These are phyloP conservation scores for Neoconidiobolus thromboides DNA, from an alignment of 371 early-diverging fungal genomes.

Conservation along the genomic window DNA sequence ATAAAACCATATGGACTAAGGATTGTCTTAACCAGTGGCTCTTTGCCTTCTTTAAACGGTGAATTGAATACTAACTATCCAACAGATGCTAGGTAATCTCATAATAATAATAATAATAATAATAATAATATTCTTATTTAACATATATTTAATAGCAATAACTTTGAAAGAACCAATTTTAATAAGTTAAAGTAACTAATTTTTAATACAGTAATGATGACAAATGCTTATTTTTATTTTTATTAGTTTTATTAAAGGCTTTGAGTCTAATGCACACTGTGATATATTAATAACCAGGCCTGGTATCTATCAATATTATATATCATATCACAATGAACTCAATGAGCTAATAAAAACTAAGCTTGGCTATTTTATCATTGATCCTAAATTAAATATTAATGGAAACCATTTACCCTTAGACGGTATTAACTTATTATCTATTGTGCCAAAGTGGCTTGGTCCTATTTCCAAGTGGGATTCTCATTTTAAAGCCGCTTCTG, in stretches of 20 bases:
- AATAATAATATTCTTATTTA: too few species aligned
- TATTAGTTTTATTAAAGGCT: too few species aligned
- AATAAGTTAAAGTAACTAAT: too few species aligned
- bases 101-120: too few species aligned
- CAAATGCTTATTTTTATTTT: too few species aligned
- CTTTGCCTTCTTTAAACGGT: neutral
- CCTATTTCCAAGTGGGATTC: conserved; percentile 54
- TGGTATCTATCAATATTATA: conserved; percentile 77
- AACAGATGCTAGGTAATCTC: neutral
- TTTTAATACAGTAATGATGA: too few species aligned
- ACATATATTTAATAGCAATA: too few species aligned
- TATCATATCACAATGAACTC: conserved; percentile 29
- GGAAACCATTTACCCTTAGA: conserved; percentile 36
- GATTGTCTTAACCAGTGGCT: neutral
- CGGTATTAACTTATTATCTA: conserved; percentile 64
- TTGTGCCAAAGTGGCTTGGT: conserved; percentile 92
- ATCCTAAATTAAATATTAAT: conserved; percentile 43
- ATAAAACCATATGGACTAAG: neutral
- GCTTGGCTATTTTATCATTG: conserved; percentile 62
- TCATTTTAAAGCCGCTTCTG: conserved; percentile 40
- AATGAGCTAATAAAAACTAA: conserved; percentile 8
- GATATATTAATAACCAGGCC: too few species aligned
- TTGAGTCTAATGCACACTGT: too few species aligned
- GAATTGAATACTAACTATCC: neutral
- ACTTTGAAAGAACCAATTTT: too few species aligned